Conservation (phyloP, 495 filamentous ascomycete species). For the Collariella sp. region DNA sequence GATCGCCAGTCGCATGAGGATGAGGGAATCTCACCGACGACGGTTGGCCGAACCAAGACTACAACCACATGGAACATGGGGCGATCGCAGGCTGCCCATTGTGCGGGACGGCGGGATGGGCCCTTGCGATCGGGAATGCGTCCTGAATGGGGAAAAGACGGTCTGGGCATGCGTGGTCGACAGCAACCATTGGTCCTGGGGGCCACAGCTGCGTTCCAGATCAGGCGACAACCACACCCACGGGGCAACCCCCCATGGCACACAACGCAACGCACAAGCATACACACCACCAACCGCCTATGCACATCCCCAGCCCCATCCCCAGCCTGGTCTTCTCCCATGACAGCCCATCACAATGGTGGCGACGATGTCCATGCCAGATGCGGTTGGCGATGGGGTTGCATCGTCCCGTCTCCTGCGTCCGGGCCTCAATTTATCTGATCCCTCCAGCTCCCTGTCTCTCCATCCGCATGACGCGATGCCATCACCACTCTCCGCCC, state of each 20-base stretch:
- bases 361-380: slow-evolving; percentile 8
- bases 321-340: neutral
- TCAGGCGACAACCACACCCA: too few species aligned
- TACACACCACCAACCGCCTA: neutral
- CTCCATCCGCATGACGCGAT: slow-evolving; percentile 7
- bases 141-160: slow-evolving; percentile 8
- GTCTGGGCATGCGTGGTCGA: neutral
- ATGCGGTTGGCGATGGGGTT: slow-evolving; percentile 8
- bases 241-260: too few species aligned
- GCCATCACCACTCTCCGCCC: slow-evolving; percentile 4
- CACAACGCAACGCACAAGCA: too few species aligned
- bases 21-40: neutral
- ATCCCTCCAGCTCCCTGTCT: neutral
- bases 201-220: slow-evolving; percentile 17
- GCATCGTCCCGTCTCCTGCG: slow-evolving; percentile 10
- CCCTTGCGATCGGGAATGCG: slow-evolving; percentile 13
- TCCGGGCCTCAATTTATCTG: slow-evolving; percentile 13
- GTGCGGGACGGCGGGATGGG: slow-evolving; percentile 1
- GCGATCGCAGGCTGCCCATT: slow-evolving; percentile 1
- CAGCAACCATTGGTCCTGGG: slow-evolving; percentile 24
- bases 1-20: too few species aligned
- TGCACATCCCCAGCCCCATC: neutral
- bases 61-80: neutral
- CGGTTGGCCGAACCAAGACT: neutral
- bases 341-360: slow-evolving; percentile 1